Conservation (phyloP, 176 grass and related monocot species). For the Rhynchospora tenuis region DNA sequence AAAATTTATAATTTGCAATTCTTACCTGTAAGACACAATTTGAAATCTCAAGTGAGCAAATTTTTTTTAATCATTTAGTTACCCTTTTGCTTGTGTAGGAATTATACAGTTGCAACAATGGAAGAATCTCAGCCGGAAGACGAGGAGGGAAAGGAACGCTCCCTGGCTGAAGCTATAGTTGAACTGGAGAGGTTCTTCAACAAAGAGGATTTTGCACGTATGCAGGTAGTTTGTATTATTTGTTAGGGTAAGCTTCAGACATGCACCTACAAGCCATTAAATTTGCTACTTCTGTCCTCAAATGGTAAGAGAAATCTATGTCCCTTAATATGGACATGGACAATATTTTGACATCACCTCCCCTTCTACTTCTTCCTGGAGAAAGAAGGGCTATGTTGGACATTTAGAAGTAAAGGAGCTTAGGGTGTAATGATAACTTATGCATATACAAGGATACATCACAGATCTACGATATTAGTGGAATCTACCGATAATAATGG, state of each 20-base stretch:
- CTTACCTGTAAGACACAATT: not conserved
- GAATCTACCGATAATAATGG: not conserved
- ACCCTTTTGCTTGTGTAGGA: constrained; percentile 37
- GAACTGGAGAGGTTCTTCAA: constrained; percentile 88
- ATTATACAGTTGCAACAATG: constrained; percentile 70
- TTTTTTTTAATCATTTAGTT: constrained; percentile 22
- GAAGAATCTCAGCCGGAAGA: constrained; percentile 51
- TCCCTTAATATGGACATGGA: not conserved
- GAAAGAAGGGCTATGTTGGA: not conserved
- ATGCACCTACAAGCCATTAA: not conserved
- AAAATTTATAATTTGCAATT: not conserved
- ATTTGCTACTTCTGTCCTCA: not conserved
- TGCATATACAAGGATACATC: not conserved
- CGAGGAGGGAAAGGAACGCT: constrained; percentile 55
- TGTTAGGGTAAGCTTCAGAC: not conserved
- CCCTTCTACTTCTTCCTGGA: not conserved
- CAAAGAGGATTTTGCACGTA: constrained; percentile 90
- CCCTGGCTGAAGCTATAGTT: constrained; percentile 59
- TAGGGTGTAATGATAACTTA: not conserved
- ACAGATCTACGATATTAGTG: not conserved
- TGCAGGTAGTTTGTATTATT: constrained; percentile 55
- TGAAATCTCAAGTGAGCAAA: not conserved
- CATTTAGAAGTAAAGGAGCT: not conserved
- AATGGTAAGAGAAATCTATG: not conserved
- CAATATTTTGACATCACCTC: not conserved